Evolutionary conservation across 148 eudicot species (phyloP).

Genomic region (Rhododendron kiyosumense): DNA sequence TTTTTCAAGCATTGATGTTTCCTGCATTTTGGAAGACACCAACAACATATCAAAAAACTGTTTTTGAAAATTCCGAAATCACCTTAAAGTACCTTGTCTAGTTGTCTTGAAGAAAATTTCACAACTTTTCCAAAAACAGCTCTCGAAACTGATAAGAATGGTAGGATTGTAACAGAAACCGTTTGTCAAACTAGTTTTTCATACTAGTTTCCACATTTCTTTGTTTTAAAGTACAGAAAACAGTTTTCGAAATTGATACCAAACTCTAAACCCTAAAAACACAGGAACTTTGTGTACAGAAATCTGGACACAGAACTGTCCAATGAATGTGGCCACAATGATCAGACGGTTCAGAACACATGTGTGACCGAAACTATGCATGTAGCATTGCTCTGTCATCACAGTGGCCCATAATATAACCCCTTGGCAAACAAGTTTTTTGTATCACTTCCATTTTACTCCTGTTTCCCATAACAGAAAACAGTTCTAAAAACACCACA

Average conservation of each 20-base stretch:
- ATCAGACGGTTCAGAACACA: neutral
- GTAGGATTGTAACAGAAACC: neutral
- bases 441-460: neutral
- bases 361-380: neutral
- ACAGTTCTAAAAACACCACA: neutral
- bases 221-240: neutral
- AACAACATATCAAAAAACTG: neutral
- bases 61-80: neutral
- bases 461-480: neutral
- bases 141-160: neutral
- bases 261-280: neutral
- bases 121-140: neutral
- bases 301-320: neutral
- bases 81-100: neutral
- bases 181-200: neutral
- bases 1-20: neutral
- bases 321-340: neutral
- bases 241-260: neutral
- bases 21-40: neutral
- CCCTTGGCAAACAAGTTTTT: neutral
- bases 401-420: neutral
- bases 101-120: neutral
- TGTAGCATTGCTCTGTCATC: neutral
- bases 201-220: neutral
- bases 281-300: neutral